phyloP scores from a whole-genome alignment of 805 yeast species.

The Zygoascus ofunaensis region DNA sequence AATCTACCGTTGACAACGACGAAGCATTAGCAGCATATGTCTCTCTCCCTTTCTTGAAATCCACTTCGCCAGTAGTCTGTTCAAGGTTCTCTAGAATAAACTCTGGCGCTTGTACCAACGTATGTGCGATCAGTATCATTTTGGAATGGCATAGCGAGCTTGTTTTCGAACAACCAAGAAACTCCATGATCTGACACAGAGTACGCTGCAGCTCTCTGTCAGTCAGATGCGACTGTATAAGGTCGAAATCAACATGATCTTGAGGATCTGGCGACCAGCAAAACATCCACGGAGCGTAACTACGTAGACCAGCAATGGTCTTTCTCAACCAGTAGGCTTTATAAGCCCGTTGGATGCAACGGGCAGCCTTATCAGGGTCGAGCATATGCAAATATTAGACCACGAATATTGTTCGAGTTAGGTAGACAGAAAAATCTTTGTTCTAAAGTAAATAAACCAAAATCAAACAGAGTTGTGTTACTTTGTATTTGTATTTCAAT shows the following conservation, averaged over 20 bases:
- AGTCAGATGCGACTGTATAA: conserved; percentile 10
- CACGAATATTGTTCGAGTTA: no score
- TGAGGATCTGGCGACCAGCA: conserved; percentile 8
- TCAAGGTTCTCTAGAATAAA: no score
- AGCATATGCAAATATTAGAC: no score
- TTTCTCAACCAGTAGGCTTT: conserved; percentile 10
- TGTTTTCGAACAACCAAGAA: conserved; percentile 12
- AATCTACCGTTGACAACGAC: no score
- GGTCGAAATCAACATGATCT: conserved; percentile 7
- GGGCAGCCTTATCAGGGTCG: not conserved
- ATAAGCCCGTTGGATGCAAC: conserved; percentile 13
- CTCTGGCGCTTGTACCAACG: conserved; percentile 8
- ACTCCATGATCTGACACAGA: conserved; percentile 8
- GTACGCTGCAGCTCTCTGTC: conserved; percentile 7
- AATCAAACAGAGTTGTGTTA: no score
- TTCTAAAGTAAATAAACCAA: no score
- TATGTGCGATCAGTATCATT: conserved; percentile 15
- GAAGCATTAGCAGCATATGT: no score
- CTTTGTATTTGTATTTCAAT: no score
- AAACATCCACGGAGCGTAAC: conserved; percentile 16
- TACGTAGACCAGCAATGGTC: conserved; percentile 5
- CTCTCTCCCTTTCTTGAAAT: no score
- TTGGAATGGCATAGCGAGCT: conserved; percentile 16
- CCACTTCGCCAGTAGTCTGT: no score
- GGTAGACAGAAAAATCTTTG: no score